Percentiles rank a stretch among this genome's conserved stretches.
These are phyloP conservation scores for Sarocladium oryzae DNA, from an alignment of 2,329 filamentous ascomycete species.

Conservation along the genomic window DNA sequence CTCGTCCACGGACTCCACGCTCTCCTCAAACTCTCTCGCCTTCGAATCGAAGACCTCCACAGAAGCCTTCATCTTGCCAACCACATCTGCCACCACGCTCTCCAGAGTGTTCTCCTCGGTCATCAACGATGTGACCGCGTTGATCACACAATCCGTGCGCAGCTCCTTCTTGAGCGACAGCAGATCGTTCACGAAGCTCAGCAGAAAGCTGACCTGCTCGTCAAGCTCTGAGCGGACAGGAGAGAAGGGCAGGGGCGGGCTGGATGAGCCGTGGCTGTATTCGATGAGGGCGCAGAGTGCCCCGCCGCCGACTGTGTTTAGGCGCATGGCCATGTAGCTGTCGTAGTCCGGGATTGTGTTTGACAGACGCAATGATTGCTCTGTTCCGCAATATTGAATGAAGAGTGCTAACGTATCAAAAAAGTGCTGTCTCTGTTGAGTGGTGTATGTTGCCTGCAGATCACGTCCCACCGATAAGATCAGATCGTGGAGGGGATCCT, in stretches of 20 bases:
- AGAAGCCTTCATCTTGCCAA: conserved; percentile 16
- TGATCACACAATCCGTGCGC: conserved; percentile 20
- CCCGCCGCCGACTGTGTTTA: conserved; percentile 20
- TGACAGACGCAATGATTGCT: conserved; percentile 21
- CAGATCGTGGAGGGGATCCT: conserved; percentile 12
- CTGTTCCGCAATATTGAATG: conserved; percentile 19
- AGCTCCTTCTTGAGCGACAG: conserved; percentile 28
- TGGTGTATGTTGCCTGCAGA: conserved; percentile 16
- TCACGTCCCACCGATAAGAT: conserved; percentile 20
- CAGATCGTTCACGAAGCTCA: conserved; percentile 24
- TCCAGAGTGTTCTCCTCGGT: conserved; percentile 17
- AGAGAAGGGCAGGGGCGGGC: conserved; percentile 10
- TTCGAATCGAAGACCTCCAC: conserved; percentile 19
- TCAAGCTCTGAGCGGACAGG: conserved; percentile 14
- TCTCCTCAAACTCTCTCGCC: conserved; percentile 13
- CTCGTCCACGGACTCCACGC: conserved; percentile 12
- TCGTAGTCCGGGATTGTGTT: conserved; percentile 19
- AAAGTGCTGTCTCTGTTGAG: conserved; percentile 15
- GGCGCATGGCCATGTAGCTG: conserved; percentile 22
- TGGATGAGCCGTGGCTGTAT: conserved; percentile 14
- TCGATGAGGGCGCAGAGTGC: conserved; percentile 22
- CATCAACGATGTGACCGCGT: conserved; percentile 22
- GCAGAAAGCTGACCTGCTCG: conserved; percentile 19
- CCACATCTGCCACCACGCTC: conserved; percentile 17
- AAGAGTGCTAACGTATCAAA: conserved; percentile 19